These are phyloP conservation scores for Pichia manshurica DNA, from an alignment of 805 yeast species.

Conservation along the genomic window DNA sequence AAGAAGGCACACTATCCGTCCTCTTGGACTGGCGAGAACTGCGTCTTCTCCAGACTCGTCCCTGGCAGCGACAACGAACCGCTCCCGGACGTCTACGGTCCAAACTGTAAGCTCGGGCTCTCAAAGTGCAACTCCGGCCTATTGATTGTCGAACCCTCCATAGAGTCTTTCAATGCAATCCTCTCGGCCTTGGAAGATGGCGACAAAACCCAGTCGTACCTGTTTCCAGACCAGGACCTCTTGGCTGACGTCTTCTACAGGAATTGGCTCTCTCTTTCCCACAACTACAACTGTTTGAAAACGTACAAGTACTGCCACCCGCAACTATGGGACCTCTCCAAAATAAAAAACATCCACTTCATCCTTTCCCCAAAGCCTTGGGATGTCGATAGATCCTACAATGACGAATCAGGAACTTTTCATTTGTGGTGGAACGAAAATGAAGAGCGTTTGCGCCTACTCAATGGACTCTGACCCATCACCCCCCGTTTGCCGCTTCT, in stretches of 20 bases:
- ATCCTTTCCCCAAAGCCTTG: conserved; percentile 58
- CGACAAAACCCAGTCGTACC: conserved; percentile 36
- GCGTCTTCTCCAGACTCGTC: conserved; percentile 37
- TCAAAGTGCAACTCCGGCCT: conserved; percentile 57
- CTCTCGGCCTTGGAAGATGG: conserved; percentile 36
- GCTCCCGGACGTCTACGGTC: conserved; percentile 35
- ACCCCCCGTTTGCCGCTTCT: neutral
- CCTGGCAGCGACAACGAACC: neutral
- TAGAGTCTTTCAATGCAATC: conserved; percentile 35
- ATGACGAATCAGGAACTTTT: conserved; percentile 45
- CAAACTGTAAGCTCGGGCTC: conserved; percentile 37
- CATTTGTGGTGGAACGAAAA: conserved; percentile 45
- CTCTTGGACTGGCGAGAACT: conserved; percentile 47
- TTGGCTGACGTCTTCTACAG: conserved; percentile 47
- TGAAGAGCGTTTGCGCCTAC: conserved; percentile 28
- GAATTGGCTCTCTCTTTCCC: conserved; percentile 47
- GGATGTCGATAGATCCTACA: conserved; percentile 34
- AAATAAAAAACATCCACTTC: conserved; percentile 53
- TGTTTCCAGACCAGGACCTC: conserved; percentile 55
- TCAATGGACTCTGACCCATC: neutral
- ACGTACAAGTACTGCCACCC: conserved; percentile 42
- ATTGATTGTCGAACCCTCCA: conserved; percentile 42
- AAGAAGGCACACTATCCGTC: conserved; percentile 46
- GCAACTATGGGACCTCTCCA: conserved; percentile 41
- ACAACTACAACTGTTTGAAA: conserved; percentile 51